These are phyloP conservation scores for Solanum hybrid DNA, from an alignment of 305 asterid species.

Conservation along the genomic window DNA sequence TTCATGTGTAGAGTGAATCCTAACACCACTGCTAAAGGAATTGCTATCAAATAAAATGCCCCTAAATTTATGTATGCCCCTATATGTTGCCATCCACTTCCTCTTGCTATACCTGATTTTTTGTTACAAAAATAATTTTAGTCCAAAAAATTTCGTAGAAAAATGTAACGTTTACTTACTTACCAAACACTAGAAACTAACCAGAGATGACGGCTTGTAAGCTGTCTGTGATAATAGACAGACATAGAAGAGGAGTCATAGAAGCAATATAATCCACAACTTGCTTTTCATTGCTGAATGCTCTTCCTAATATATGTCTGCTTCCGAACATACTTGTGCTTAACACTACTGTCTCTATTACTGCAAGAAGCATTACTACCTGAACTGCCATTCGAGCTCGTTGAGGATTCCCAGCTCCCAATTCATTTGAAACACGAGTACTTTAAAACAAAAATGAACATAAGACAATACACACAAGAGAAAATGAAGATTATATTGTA, in stretches of 20 bases:
- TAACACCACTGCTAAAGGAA: slow-evolving; percentile 25
- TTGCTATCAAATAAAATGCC: slow-evolving; percentile 31
- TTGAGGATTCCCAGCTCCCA: slow-evolving; percentile 43
- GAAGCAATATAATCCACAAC: slow-evolving; percentile 24
- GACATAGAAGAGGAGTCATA: slow-evolving; percentile 35
- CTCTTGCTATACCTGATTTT: slow-evolving; percentile 38
- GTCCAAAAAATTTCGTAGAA: neutral
- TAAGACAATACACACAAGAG: neutral
- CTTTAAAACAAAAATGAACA: slow-evolving; percentile 4
- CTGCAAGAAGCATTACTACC: slow-evolving; percentile 24
- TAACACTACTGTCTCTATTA: slow-evolving; percentile 11
- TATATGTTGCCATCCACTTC: slow-evolving; percentile 44
- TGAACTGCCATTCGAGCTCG: slow-evolving; percentile 26
- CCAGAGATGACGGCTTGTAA: slow-evolving; percentile 43
- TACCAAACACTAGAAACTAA: neutral
- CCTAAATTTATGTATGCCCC: slow-evolving; percentile 40
- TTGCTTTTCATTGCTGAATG: slow-evolving; percentile 29
- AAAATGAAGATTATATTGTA: neutral
- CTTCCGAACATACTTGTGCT: slow-evolving; percentile 15
- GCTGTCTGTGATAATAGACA: slow-evolving; percentile 29
- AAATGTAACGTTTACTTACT: neutral
- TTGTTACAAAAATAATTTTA: neutral
- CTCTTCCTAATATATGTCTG: slow-evolving; percentile 16
- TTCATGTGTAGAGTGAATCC: slow-evolving; percentile 29
- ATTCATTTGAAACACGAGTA: slow-evolving; percentile 42